Evolutionary conservation across 805 yeast species (phyloP), one percentile per base, ranked within the genome.

Genomic region (Myxozyma mucilagina): DNA sequence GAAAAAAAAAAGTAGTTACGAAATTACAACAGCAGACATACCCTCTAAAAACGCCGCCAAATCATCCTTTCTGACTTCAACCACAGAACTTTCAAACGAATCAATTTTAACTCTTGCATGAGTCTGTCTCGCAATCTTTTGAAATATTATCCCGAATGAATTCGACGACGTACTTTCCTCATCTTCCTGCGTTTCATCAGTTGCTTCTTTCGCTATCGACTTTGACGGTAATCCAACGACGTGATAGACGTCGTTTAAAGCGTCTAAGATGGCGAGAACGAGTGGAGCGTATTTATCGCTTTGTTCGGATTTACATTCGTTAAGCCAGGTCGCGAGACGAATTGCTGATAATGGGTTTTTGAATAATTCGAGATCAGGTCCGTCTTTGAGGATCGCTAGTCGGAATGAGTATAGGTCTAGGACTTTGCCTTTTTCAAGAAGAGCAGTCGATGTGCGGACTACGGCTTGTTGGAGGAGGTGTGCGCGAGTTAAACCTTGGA

Each of bases 61-160:
- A 72, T 94, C 99, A 52, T 92, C 97, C 70, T 86, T 87, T 61
- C 90, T 77, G 47, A 94, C 86, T 75, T 94, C 97, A 47, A 94
- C 90, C 24, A 94, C 89, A 2, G 97, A 85, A 65, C 96, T 89
- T 72, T 94, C 98, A 75, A 94, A 94, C 70, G 96, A 90, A 73
- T 94, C 98, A 64, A 94, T 88, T 69, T 93, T 82, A 18, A 91
- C 91, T 68, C 88, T 85, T 2, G 97, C 97, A 45, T 91, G 93
- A 5, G 96, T 88, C 20, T 83, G 83, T 48, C 80, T 80, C 0
- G 97, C 94, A 32, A 92, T 89, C 66, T 87, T 87, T 73, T 90
- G 97, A 73, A 94, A 94, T 39, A 96, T 96, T 60, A 87, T 83
- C 49, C 97, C 92, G 71, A 94, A 94, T 7, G 90, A 86, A 71